A percentile compares a stretch with the other conserved stretches of the same genome.
Evolutionary conservation across 169 alveolate species (phyloP).

Genomic region (Eimeria praecox): DNA sequence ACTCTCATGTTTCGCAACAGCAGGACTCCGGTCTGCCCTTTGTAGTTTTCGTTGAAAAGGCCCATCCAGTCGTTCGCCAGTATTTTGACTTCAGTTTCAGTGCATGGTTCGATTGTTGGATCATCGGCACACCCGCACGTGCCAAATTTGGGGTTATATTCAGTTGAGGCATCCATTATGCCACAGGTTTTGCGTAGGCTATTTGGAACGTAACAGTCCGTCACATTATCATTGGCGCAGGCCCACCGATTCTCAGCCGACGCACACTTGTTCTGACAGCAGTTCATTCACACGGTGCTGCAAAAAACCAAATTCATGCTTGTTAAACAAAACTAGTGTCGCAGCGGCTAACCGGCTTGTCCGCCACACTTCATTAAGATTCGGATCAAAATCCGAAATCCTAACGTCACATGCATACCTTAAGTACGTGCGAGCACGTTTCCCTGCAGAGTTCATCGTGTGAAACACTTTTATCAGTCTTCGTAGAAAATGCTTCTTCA

Average conservation of each 20-base stretch:
- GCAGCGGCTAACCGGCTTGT: neutral
- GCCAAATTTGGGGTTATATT: neutral
- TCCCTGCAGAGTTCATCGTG: conserved; percentile 59
- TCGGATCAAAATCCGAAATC: neutral
- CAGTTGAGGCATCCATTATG: conserved; percentile 1
- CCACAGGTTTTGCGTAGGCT: conserved; percentile 59
- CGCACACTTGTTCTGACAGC: conserved; percentile 37
- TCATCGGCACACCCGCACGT: conserved; percentile 65
- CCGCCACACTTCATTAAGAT: neutral
- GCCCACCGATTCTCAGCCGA: conserved; percentile 40
- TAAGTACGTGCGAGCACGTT: conserved; percentile 26
- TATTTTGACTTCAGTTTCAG: conserved; percentile 45
- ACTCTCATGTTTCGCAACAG: conserved; percentile 71
- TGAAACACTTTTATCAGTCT: neutral
- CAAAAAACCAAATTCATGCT: neutral
- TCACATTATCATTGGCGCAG: neutral
- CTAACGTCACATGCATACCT: neutral
- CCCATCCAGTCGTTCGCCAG: conserved; percentile 29
- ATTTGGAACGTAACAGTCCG: conserved; percentile 66
- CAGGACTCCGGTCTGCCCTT: conserved; percentile 20
- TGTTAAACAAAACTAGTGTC: neutral
- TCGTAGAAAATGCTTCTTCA: conserved; percentile 60
- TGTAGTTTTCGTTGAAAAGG: conserved; percentile 12
- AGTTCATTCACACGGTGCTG: neutral
- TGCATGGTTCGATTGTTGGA: conserved; percentile 62